phyloP scores from a whole-genome alignment of 2,329 filamentous ascomycete genomes.

The Nemania diffusa region DNA sequence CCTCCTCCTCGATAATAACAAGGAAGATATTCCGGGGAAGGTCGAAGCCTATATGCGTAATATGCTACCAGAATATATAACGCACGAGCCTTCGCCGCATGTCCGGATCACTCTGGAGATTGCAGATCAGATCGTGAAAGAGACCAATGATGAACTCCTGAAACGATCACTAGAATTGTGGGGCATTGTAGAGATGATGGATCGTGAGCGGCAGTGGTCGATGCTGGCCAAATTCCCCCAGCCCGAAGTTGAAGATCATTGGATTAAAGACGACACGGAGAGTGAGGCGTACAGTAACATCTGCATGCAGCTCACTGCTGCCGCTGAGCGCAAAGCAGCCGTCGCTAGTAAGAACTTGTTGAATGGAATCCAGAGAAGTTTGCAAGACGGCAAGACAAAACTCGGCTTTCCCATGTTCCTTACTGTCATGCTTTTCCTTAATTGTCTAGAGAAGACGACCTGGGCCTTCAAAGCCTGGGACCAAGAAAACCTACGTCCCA shows the following conservation, averaged over 20 bases:
- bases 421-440: conserved; percentile 70
- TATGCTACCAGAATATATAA: conserved; percentile 67
- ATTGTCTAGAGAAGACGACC: conserved; percentile 74
- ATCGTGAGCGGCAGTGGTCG: conserved; percentile 71
- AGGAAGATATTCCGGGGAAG: conserved; percentile 68
- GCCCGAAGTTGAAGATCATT: conserved; percentile 54
- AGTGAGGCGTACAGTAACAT: conserved; percentile 70
- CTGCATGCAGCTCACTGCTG: conserved; percentile 71
- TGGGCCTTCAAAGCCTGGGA: conserved; percentile 77
- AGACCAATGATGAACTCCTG: conserved; percentile 64
- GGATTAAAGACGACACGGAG: conserved; percentile 64
- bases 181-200: conserved; percentile 72
- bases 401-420: conserved; percentile 71
- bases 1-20: conserved; percentile 70
- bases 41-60: conserved; percentile 70
- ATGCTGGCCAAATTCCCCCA: conserved; percentile 61
- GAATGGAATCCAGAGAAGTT: conserved; percentile 68
- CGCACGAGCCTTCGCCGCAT: conserved; percentile 68
- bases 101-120: conserved; percentile 68
- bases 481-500: conserved; percentile 66
- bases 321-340: conserved; percentile 71
- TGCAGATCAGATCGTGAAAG: conserved; percentile 57
- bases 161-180: conserved; percentile 70
- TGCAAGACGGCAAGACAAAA: conserved; percentile 70
- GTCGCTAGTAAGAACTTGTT: conserved; percentile 67